Percentiles rank a stretch among this genome's conserved stretches.
These are phyloP conservation scores for Rhodomyrtus psidioides DNA, from an alignment of 441 rosid species.

Conservation along the genomic window DNA sequence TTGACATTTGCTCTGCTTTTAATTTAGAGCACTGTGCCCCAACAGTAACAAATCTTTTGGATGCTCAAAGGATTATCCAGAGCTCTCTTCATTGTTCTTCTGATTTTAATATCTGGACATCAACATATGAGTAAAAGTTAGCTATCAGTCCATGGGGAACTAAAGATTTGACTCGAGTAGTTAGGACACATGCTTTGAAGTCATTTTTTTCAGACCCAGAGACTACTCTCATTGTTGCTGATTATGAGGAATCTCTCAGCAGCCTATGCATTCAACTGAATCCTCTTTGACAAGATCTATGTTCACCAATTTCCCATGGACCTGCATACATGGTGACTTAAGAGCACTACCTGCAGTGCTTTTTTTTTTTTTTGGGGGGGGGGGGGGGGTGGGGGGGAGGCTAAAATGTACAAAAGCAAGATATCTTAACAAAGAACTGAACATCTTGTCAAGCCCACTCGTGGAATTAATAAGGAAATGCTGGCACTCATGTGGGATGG, in stretches of 20 bases:
- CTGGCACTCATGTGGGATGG: background rate
- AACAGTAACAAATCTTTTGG: background rate
- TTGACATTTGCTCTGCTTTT: background rate
- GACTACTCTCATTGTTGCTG: background rate
- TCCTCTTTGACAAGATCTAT: background rate
- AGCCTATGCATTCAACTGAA: background rate
- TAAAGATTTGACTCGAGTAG: background rate
- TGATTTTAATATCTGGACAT: background rate
- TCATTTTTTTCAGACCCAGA: background rate
- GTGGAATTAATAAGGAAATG: background rate
- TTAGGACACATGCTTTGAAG: background rate
- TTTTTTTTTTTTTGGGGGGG: background rate
- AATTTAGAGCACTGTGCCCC: background rate
- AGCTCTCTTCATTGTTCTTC: background rate
- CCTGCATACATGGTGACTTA: background rate
- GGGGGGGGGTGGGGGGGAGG: background rate
- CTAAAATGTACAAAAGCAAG: background rate
- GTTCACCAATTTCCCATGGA: background rate
- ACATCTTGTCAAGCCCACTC: background rate
- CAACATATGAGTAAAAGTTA: background rate
- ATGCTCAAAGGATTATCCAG: background rate
- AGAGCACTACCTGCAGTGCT: background rate
- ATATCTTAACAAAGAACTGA: background rate
- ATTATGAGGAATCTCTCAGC: background rate
- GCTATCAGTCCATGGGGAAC: background rate